phyloP scores from a whole-genome alignment of 345 rosid genomes.

The Pugionium cornutum region DNA sequence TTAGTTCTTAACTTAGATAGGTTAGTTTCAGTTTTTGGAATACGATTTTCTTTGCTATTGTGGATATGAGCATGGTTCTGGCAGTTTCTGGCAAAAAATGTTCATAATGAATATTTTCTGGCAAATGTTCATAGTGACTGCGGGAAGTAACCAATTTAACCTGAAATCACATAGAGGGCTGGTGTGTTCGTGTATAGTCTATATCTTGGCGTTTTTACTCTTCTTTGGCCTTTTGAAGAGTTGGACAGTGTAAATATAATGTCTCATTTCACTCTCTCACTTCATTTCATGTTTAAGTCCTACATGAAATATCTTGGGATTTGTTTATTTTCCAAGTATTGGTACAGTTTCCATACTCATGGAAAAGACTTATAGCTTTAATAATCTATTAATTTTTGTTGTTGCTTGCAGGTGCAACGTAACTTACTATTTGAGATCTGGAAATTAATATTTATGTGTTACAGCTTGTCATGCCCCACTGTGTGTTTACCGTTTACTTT shows the following conservation, averaged over 20 bases:
- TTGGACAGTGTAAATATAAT: slow-evolving; percentile 25
- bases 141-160: slow-evolving; percentile 17
- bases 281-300: slow-evolving; percentile 19
- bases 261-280: background rate
- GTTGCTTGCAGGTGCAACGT: slow-evolving; percentile 51
- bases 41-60: slow-evolving; percentile 16
- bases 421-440: slow-evolving; percentile 34
- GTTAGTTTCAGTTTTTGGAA: slow-evolving; percentile 24
- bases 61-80: slow-evolving; percentile 31
- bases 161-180: slow-evolving; percentile 10
- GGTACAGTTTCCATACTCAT: slow-evolving; percentile 2
- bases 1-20: slow-evolving; percentile 25
- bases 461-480: slow-evolving; percentile 62
- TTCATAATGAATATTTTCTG: slow-evolving; percentile 12
- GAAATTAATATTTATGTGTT: slow-evolving; percentile 50
- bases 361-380: slow-evolving; percentile 13
- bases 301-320: slow-evolving; percentile 13
- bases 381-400: slow-evolving; percentile 1
- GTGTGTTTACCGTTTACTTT: slow-evolving; percentile 44
- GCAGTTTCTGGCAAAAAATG: background rate
- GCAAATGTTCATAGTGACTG: slow-evolving; percentile 29
- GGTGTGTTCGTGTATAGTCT: slow-evolving; percentile 18
- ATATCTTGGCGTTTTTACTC: background rate
- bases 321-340: slow-evolving; percentile 25
- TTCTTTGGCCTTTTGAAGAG: slow-evolving; percentile 11